Evolutionary conservation across 2,329 filamentous ascomycete genomes (phyloP), one percentile per base, ranked within the genome.

Genomic region (Cordyceps pruinosa): DNA sequence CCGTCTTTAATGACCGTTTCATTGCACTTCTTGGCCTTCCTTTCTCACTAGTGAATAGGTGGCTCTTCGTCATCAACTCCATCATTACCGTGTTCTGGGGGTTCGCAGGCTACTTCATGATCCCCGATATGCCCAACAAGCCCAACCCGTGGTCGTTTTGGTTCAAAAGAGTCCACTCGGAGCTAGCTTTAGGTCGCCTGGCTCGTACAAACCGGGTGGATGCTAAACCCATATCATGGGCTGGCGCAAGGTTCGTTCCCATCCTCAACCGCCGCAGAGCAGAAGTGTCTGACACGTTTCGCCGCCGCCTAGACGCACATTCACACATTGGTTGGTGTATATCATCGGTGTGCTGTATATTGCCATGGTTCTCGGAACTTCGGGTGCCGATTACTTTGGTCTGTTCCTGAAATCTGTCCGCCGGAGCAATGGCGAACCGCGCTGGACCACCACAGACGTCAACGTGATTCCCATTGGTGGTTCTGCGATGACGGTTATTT

Each of bases 381-480:
- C 68, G 57, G 64, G 65, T 17, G 66, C 68, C 57, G 61, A 67
- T 23, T 75, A 70, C 64, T 72, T 75, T 60, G 62, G 65, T 41
- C 42, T 66, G 10, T 69, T 66, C 32, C 64, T 70, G 25, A 68
- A 70, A 64, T 69, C 30, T 65, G 46, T 67, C n/a, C 56, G 34
- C 50, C 57, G 59, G 19, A 51, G 50, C 10, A 57, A 65, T 12
- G 65, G 64, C 3, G 74, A 41, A 9, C 58, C 41, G 3, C 62
- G 56, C 46, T 74, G 62, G 63, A 66, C 53, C 51, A 67, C 58
- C 52, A 67, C 56, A 21, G 72, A 82, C 44, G 79, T 83, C 56
- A 81, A 81, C 54, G 75, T 74, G 19, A 78, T 79, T 48, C 77
- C 77, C 0, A 78, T 76, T 0, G 72, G 72, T 1, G 74, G 68